Conservation (phyloP, 2,329 filamentous ascomycete genomes). For the Cladophialophora exuberans region DNA sequence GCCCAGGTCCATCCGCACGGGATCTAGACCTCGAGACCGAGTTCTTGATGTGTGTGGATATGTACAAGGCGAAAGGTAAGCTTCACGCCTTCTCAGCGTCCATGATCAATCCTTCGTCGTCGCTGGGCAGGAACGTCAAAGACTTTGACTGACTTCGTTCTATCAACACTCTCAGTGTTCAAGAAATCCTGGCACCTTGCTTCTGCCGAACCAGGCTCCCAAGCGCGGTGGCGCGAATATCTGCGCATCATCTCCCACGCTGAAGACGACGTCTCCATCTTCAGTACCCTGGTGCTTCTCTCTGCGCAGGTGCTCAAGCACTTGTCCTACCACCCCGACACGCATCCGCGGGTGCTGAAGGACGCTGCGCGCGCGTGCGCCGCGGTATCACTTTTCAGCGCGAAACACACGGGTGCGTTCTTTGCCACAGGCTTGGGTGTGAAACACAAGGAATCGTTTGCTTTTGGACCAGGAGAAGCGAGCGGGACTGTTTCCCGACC, state of each 20-base stretch:
- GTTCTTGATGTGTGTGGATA: conserved; percentile 38
- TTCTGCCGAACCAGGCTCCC: conserved; percentile 47
- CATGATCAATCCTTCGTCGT: neutral
- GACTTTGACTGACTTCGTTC: neutral
- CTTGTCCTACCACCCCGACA: conserved; percentile 32
- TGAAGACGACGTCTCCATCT: neutral
- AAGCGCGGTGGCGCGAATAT: conserved; percentile 39
- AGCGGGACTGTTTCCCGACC: neutral
- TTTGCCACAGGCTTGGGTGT: neutral
- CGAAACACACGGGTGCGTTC: conserved; percentile 23
- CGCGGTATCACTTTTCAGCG: conserved; percentile 42
- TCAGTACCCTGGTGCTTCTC: conserved; percentile 1
- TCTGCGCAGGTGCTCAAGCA: conserved; percentile 30
- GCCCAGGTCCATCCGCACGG: neutral
- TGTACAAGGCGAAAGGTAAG: conserved; percentile 42
- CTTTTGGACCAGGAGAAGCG: neutral
- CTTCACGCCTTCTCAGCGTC: neutral
- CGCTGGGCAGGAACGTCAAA: too few species aligned
- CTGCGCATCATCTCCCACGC: neutral
- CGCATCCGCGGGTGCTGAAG: conserved; percentile 44
- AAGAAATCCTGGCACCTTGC: conserved; percentile 51
- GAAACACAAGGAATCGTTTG: neutral
- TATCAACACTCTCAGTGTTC: conserved; percentile 38
- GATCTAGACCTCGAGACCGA: conserved; percentile 29
- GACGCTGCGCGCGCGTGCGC: conserved; percentile 45